Conservation (phyloP, 2,329 filamentous ascomycete species). For the Emericellopsis cladophorae region DNA sequence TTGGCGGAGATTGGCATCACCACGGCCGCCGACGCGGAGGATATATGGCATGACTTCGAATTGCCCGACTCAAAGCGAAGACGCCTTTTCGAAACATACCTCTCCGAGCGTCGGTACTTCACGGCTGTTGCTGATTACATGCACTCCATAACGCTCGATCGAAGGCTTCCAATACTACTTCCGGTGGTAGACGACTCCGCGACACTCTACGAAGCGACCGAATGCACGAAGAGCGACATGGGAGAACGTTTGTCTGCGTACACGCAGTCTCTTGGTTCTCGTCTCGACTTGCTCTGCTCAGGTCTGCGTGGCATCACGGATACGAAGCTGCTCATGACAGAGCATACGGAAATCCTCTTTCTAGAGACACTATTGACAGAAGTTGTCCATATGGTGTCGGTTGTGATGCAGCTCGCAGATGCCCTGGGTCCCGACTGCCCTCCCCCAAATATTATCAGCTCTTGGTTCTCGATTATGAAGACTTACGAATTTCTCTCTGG, state of each 20-base stretch:
- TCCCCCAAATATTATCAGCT: constrained; percentile 42
- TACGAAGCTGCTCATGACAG: constrained; percentile 31
- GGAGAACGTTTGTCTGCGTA: constrained; percentile 29
- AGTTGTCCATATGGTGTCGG: constrained; percentile 58
- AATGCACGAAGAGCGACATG: constrained; percentile 9
- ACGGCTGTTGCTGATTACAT: constrained; percentile 49
- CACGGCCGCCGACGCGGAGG: constrained; percentile 35
- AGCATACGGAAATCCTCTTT: constrained; percentile 47
- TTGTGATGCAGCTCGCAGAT: constrained; percentile 62
- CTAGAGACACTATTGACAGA: constrained; percentile 53
- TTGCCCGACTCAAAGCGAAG: constrained; percentile 47
- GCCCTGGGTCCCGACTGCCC: constrained; percentile 40
- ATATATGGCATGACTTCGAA: constrained; percentile 46
- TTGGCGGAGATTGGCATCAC: constrained; percentile 36
- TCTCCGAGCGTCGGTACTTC: constrained; percentile 58
- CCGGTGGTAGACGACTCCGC: constrained; percentile 5
- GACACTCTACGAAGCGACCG: too few species aligned
- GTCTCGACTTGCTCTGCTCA: constrained; percentile 32
- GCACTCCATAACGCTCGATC: constrained; percentile 33
- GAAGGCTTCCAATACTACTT: constrained; percentile 20
- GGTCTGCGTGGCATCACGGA: constrained; percentile 39
- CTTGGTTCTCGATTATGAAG: constrained; percentile 67
- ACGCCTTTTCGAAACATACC: constrained; percentile 58
- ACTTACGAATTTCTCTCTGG: constrained; percentile 57
- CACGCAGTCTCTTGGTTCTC: constrained; percentile 34